Evolutionary conservation across 1,284 basidiomycete species (phyloP), one percentile per base, ranked within the genome.

Genomic region (Heimioporus punctisporus): DNA sequence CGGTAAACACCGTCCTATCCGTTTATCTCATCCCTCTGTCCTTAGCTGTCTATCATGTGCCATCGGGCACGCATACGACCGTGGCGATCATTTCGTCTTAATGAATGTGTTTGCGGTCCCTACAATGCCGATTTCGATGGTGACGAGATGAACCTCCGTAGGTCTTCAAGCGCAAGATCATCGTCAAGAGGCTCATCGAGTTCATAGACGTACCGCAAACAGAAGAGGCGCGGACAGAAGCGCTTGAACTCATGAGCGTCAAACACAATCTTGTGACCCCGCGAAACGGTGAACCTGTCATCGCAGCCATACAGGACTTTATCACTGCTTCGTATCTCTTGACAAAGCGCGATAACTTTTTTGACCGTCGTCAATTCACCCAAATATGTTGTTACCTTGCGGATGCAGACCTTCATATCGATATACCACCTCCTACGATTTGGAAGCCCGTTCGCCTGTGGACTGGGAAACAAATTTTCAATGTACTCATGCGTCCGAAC

Each of bases 81-180:
- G 37, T 99, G 97, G 97, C 80, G 97, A 61, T 95, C 97, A 2
- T 98, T 99, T 78, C 86, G 97, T 47, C 78, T 99, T 55, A 99
- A 99, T 71, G 97, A 99, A 72, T 99, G 97, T 84, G 97, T 97
- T 11, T 99, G 97, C 74, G 97, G 95, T 50, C 97, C 97, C 3
- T 99, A 99, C 77, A 98, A 98, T 69, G 97, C 97, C 52, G 97
- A 99, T 77, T 99, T 99, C 66, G 97, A 99, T 70, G 97, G 97
- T 60, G 97, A 99, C 72, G 97, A 99, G 74, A 99, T 99, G 97
- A 99, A 99, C 74, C 80, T 99, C 66, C 96, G 94, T 95, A 65
- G 62, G 92, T 78, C 5, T 48, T 21, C 44, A 28, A 21, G 10
- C 23, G 8, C 21, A 41, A 11, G 9, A 15, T 37, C 11, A 2